Conservation (phyloP, 371 early-diverging fungal genomes). For the Catenaria anguillulae region DNA sequence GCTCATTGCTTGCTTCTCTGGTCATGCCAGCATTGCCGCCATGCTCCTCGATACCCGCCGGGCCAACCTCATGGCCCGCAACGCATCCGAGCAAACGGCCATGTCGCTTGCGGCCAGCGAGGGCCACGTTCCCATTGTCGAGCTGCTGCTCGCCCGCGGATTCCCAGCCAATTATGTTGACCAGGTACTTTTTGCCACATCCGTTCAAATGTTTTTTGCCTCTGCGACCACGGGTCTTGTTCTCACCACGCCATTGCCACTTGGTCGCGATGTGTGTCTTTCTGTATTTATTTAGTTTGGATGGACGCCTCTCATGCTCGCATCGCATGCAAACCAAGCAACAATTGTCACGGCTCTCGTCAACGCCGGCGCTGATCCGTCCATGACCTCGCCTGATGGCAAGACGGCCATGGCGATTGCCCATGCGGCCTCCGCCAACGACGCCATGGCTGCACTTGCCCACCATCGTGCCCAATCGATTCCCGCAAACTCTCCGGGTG, state of each 20-base stretch:
- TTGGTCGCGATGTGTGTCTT: no score
- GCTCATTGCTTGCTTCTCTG: not conserved
- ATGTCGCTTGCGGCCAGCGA: not conserved
- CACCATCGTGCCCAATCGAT: no score
- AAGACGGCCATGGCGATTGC: not conserved
- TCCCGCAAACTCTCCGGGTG: no score
- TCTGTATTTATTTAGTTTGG: no score
- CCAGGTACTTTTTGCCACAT: no score
- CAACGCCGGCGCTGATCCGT: not conserved
- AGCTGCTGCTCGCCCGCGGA: not conserved
- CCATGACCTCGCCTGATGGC: not conserved
- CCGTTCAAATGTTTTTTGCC: no score
- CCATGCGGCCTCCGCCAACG: not conserved
- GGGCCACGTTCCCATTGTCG: not conserved
- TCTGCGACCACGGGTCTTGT: no score
- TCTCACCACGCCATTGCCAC: no score
- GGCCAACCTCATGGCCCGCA: not conserved
- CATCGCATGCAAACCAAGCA: not conserved
- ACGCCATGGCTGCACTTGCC: not conserved
- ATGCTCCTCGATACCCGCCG: not conserved
- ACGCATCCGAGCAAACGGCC: not conserved
- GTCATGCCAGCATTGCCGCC: not conserved
- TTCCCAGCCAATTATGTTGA: not conserved
- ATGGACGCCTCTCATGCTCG: slow-evolving; percentile 5
- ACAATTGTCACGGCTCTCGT: not conserved